Percentiles rank a stretch among this genome's conserved stretches.
Evolutionary conservation across 495 filamentous ascomycete species (phyloP).

Genomic region (Pyronema omphalodes): DNA sequence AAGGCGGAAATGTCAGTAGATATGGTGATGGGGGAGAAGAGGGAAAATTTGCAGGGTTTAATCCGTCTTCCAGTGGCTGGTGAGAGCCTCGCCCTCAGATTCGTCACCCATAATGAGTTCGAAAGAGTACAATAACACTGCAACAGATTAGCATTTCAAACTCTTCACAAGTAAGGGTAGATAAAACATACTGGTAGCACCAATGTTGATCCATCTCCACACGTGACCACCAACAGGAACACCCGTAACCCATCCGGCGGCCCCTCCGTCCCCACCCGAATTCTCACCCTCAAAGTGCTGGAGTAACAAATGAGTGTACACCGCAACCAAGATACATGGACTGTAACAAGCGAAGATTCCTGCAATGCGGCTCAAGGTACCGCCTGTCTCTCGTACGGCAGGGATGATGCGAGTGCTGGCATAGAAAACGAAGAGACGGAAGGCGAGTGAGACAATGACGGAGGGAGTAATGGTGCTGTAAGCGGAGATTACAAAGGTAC

Average conservation of each 20-base stretch:
- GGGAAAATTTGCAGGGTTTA: slow-evolving; percentile 28
- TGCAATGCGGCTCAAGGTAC: slow-evolving; percentile 57
- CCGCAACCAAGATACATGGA: slow-evolving; percentile 76
- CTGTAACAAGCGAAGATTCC: slow-evolving; percentile 80
- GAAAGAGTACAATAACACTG: slow-evolving; percentile 62
- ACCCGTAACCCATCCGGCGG: slow-evolving; percentile 66
- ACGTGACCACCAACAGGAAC: slow-evolving; percentile 63
- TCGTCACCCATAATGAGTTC: slow-evolving; percentile 71
- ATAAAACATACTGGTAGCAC: slow-evolving; percentile 39
- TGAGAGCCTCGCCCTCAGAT: slow-evolving; percentile 47
- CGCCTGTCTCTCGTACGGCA: slow-evolving; percentile 59
- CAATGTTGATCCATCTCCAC: slow-evolving; percentile 86
- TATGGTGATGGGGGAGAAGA: too few relatives aligned
- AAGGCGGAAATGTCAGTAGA: too few relatives aligned
- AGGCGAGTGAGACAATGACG: slow-evolving; percentile 81
- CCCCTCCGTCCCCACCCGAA: slow-evolving; percentile 32
- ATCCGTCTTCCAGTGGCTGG: slow-evolving; percentile 83
- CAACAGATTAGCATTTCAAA: not conserved
- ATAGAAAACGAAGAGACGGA: slow-evolving; percentile 85
- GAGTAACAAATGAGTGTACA: slow-evolving; percentile 92
- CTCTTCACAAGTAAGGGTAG: not conserved
- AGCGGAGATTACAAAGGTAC: slow-evolving; percentile 74
- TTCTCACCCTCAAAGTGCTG: slow-evolving; percentile 65
- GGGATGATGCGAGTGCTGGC: slow-evolving; percentile 92
- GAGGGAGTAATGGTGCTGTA: slow-evolving; percentile 86